A percentile compares a stretch with the other conserved stretches of the same genome.
These are phyloP conservation scores for Gigaspora rosea DNA, from an alignment of 192 early-diverging fungal species.

Conservation along the genomic window DNA sequence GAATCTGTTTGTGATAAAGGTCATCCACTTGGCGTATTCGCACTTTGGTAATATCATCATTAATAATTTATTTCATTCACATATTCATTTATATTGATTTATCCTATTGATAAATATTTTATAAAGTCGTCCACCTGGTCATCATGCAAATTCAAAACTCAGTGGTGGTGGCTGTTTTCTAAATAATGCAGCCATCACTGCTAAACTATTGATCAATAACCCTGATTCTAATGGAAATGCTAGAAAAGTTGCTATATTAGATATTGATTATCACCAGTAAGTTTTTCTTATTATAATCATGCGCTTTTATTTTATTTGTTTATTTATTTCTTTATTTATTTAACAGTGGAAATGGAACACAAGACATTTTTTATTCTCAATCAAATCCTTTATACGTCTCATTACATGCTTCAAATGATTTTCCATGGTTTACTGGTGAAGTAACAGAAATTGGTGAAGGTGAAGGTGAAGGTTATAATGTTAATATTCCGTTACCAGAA, in stretches of 20 bases:
- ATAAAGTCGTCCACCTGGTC: constrained; percentile 55
- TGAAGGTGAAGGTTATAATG: constrained; percentile 65
- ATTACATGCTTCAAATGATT: constrained; percentile 59
- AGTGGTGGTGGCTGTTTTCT: constrained; percentile 60
- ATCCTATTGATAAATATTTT: background rate
- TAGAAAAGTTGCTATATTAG: constrained; percentile 52
- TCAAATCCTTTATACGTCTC: constrained; percentile 67
- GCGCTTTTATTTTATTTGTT: background rate
- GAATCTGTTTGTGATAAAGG: constrained; percentile 19
- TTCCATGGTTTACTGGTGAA: constrained; percentile 66
- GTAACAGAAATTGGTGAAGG: constrained; percentile 56
- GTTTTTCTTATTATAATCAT: background rate
- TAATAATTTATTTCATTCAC: background rate
- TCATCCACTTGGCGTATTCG: constrained; percentile 51
- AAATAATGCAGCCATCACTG: constrained; percentile 54
- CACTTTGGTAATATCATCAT: constrained; percentile 31
- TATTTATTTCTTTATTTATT: background rate
- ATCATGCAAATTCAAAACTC: constrained; percentile 54
- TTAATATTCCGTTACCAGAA: constrained; percentile 62
- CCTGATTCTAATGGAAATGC: constrained; percentile 35
- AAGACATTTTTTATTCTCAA: constrained; percentile 53
- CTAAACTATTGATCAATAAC: constrained; percentile 48
- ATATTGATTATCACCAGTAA: constrained; percentile 63
- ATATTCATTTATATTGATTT: background rate
- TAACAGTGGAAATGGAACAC: constrained; percentile 58